These are phyloP conservation scores for Cryptococcus sp. DNA, from an alignment of 1,284 basidiomycete genomes.

Conservation along the genomic window DNA sequence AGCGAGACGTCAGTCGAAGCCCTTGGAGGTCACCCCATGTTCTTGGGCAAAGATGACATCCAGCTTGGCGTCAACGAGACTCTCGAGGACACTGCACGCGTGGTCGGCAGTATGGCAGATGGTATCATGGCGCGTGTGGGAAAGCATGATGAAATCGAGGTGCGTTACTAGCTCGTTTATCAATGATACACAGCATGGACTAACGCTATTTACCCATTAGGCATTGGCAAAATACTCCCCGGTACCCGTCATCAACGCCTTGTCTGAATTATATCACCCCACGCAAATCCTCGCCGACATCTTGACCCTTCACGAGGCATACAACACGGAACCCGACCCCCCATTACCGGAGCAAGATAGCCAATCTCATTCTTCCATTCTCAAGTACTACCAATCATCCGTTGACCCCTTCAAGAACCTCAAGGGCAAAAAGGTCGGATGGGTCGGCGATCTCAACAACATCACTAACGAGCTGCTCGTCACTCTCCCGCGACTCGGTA, in stretches of 20 bases:
- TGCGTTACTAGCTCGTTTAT: conserved; percentile 47
- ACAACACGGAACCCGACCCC: conserved; percentile 22
- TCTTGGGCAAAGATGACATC: conserved; percentile 88
- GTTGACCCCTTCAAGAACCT: conserved; percentile 37
- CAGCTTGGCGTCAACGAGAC: conserved; percentile 96
- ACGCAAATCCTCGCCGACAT: conserved; percentile 94
- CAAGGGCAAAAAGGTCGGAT: conserved; percentile 74
- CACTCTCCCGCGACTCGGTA: conserved; percentile 86
- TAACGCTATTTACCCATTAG: conserved; percentile 53
- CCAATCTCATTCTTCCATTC: conserved; percentile 11
- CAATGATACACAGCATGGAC: no score
- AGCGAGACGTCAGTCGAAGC: conserved; percentile 76
- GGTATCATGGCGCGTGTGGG: conserved; percentile 97
- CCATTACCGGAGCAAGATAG: not conserved
- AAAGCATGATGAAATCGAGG: conserved; percentile 89
- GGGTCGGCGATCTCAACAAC: conserved; percentile 94
- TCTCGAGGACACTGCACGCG: conserved; percentile 74
- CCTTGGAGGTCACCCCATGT: conserved; percentile 87
- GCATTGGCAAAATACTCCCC: conserved; percentile 83
- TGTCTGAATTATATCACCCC: conserved; percentile 94
- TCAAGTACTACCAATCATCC: conserved; percentile 17
- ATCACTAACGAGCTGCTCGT: conserved; percentile 98
- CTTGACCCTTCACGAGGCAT: conserved; percentile 77
- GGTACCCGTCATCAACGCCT: conserved; percentile 93
- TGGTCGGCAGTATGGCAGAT: conserved; percentile 92